phyloP scores from a whole-genome alignment of 257 asterid genomes.

The Forsythia viridissima region DNA sequence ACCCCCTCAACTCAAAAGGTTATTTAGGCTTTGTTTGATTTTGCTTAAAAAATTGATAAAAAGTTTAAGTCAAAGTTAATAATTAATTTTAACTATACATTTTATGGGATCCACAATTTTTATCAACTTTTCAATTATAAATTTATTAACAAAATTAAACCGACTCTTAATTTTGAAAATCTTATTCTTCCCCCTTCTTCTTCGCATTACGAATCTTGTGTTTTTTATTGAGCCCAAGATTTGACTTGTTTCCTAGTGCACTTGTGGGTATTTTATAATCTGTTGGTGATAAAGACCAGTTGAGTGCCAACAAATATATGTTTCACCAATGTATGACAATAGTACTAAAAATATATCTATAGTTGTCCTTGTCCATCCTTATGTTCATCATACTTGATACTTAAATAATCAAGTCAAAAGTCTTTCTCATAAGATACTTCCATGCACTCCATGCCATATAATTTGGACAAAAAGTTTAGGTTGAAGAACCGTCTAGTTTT shows the following conservation, averaged over 20 bases:
- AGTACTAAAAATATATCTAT: not conserved
- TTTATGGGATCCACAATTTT: too few relatives aligned
- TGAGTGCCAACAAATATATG: not conserved
- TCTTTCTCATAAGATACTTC: not conserved
- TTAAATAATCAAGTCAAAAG: not conserved
- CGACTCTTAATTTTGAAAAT: too few relatives aligned
- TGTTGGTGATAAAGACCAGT: not conserved
- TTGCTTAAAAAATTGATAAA: too few relatives aligned
- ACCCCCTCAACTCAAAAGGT: too few relatives aligned
- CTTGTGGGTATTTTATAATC: not conserved
- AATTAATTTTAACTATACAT: too few relatives aligned
- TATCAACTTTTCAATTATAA: too few relatives aligned
- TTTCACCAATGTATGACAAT: not conserved
- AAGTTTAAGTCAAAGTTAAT: too few relatives aligned
- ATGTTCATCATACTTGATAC: too few relatives aligned
- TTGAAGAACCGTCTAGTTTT: too few relatives aligned
- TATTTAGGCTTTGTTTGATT: too few relatives aligned
- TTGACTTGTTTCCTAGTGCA: not conserved
- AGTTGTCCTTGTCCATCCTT: not conserved
- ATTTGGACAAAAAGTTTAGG: not conserved
- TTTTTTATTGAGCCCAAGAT: too few relatives aligned
- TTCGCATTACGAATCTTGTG: not conserved
- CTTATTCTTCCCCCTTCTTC: not conserved
- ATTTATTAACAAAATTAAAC: too few relatives aligned
- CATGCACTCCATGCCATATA: not conserved